Evolutionary conservation across 345 rosid species (phyloP).

Genomic region (Garcia nutans): DNA sequence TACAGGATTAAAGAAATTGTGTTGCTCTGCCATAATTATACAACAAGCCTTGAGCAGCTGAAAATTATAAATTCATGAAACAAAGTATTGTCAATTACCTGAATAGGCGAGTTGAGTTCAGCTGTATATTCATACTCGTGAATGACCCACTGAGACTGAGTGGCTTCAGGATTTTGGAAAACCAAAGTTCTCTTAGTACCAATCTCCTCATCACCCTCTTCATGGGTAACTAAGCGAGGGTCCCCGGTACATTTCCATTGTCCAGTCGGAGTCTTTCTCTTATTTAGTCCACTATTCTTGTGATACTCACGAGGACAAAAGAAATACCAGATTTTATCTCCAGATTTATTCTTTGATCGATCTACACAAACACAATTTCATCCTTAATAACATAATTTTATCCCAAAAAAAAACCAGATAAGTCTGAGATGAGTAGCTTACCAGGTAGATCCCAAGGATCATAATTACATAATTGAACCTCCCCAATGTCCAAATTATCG

Average conservation of each 20-base stretch:
- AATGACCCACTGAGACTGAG: slow-evolving; percentile 28
- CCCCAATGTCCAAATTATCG: slow-evolving; percentile 19
- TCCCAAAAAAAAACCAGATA: too few relatives aligned
- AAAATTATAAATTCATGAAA: too few relatives aligned
- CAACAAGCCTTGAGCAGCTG: too few relatives aligned
- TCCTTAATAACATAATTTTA: too few relatives aligned
- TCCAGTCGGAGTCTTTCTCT: slow-evolving; percentile 39
- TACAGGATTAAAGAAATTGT: too few relatives aligned
- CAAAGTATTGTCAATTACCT: slow-evolving; percentile 1
- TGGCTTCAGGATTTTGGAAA: slow-evolving; percentile 26
- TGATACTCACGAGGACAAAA: slow-evolving; percentile 31
- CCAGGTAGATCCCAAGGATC: slow-evolving; percentile 55
- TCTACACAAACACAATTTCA: too few relatives aligned
- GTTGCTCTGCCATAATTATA: too few relatives aligned
- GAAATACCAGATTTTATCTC: slow-evolving; percentile 34
- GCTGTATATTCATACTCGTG: slow-evolving; percentile 36
- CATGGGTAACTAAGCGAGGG: background rate
- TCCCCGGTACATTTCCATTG: slow-evolving; percentile 53
- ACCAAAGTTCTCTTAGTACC: slow-evolving; percentile 46
- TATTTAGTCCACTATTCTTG: slow-evolving; percentile 21
- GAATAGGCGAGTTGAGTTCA: slow-evolving; percentile 13
- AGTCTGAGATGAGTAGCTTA: background rate
- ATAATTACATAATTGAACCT: slow-evolving; percentile 32
- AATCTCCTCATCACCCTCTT: slow-evolving; percentile 14
- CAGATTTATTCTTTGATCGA: too few relatives aligned